phyloP scores from a whole-genome alignment of 2,329 filamentous ascomycete species.

The Alternaria atra region DNA sequence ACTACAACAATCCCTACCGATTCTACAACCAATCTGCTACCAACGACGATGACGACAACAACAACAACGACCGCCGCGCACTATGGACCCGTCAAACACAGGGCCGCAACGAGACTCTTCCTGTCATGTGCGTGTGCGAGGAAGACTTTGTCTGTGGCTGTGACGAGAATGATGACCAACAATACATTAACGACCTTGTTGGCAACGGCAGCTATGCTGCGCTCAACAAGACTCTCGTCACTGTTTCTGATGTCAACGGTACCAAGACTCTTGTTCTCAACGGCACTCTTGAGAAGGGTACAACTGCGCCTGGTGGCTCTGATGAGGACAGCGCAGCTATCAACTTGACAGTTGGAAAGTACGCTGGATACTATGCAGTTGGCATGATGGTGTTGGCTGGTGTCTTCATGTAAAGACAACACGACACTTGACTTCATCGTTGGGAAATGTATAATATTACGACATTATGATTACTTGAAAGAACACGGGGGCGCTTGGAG shows the following conservation, averaged over 20 bases:
- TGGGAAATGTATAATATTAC: conserved; percentile 5
- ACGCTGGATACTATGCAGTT: conserved; percentile 52
- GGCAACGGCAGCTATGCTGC: conserved; percentile 62
- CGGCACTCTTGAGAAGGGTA: conserved; percentile 74
- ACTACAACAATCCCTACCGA: conserved; percentile 66
- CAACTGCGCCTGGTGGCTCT: conserved; percentile 52
- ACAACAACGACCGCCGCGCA: conserved; percentile 16
- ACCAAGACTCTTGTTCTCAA: conserved; percentile 73
- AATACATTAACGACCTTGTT: conserved; percentile 69
- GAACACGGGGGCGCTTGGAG: background rate
- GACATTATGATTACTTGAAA: conserved; percentile 8
- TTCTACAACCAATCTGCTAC: conserved; percentile 57
- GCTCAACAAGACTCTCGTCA: conserved; percentile 70
- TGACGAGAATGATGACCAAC: conserved; percentile 70
- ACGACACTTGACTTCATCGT: background rate
- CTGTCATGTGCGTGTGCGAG: conserved; percentile 70
- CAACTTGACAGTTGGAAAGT: conserved; percentile 37
- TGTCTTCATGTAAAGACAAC: conserved; percentile 18
- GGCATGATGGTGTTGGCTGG: conserved; percentile 49
- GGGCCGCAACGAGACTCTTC: conserved; percentile 65
- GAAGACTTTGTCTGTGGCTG: conserved; percentile 69
- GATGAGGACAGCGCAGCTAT: conserved; percentile 41
- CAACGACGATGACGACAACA: conserved; percentile 54
- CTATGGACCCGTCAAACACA: conserved; percentile 14
- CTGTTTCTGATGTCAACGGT: conserved; percentile 69